phyloP scores from a whole-genome alignment of 1,139 yeast genomes.

The Saccharomyces hybrid region DNA sequence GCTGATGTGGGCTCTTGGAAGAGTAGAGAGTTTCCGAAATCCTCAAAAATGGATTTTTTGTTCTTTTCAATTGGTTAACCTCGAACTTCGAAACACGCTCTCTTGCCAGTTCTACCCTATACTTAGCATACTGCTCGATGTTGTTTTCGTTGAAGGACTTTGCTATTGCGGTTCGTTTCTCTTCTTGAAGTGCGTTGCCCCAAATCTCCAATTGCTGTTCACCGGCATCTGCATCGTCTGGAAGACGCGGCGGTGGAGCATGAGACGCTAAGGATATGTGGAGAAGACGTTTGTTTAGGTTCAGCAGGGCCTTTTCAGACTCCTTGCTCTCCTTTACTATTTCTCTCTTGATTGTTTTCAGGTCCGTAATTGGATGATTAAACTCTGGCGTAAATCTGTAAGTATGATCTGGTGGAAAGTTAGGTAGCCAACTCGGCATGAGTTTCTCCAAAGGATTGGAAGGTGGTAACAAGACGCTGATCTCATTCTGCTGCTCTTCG shows the following conservation, averaged over 20 bases:
- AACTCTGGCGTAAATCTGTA: slow-evolving; percentile 69
- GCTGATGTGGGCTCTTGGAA: slow-evolving; percentile 2
- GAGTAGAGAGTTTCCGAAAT: slow-evolving; percentile 10
- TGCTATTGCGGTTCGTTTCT: background rate
- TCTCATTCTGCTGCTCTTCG: slow-evolving; percentile 10
- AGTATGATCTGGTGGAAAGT: slow-evolving; percentile 88
- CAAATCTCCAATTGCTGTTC: background rate
- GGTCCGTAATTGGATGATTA: slow-evolving; percentile 59
- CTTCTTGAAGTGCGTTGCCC: background rate
- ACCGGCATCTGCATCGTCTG: background rate
- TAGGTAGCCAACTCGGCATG: slow-evolving; percentile 73
- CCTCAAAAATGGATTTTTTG: slow-evolving; percentile 25
- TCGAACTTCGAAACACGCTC: slow-evolving; percentile 30
- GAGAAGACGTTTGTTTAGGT: slow-evolving; percentile 30
- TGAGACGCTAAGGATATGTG: background rate
- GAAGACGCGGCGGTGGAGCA: background rate
- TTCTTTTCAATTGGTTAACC: slow-evolving; percentile 22
- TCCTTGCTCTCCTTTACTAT: slow-evolving; percentile 72
- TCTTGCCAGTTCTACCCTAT: slow-evolving; percentile 35
- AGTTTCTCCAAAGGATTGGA: slow-evolving; percentile 43
- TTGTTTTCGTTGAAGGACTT: background rate
- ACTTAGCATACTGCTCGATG: slow-evolving; percentile 47
- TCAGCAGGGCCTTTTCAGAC: slow-evolving; percentile 70
- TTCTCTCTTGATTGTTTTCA: slow-evolving; percentile 58
- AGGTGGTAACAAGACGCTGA: slow-evolving; percentile 40